Evolutionary conservation across 768 basidiomycete genomes (phyloP), one percentile per base, ranked within the genome.

Genomic region (Pleurotus platypus): DNA sequence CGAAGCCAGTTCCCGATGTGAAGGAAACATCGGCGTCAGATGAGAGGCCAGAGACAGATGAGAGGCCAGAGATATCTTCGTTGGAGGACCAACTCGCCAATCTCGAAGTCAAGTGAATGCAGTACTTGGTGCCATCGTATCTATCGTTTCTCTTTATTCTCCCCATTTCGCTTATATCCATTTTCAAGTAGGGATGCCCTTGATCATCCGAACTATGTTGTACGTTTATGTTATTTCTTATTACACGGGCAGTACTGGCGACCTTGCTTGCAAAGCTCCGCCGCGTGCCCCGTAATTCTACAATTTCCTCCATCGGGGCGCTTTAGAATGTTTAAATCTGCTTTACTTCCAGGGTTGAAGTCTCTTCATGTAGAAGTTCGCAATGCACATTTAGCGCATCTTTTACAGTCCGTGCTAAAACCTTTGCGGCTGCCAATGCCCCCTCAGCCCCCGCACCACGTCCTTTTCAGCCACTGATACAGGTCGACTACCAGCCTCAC

Each of bases 381-480:
- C 30, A 35, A 11, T 3, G 30, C 9, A 11, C 30, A 35, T 35
- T 35, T 11, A 35, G 30, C 9, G 11, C 30, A 35, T 35, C 30
- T 35, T 35, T 9, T 35, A 26, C 24, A 26, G 24, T 26, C 24
- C 30, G 3, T 35, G 30, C 30, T 35, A 88, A 42, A 82, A 70
- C 58, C 72, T 79, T 56, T 85, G 81, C 0, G 85, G 89, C 22
- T 76, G 71, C 89, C 89, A 91, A 64, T 91, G 87, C 24, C 74
- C 77, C 51, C 71, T 78, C 60, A 90, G 66, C 47, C 62, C 67
- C 56, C 70, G 79, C 11, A 77, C 86, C 6, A 90, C 87, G 66
- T 87, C 84, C 49, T 73, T 75, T 68, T 90, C 89, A 5, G 75
- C 81, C n/a, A 67, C 67, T 15, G 73, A 69, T 20, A 82, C 59